A percentile compares a stretch with the other conserved stretches of the same genome.
phyloP scores from a whole-genome alignment of 2,329 filamentous ascomycete species.

The Trichoderma koningii region DNA sequence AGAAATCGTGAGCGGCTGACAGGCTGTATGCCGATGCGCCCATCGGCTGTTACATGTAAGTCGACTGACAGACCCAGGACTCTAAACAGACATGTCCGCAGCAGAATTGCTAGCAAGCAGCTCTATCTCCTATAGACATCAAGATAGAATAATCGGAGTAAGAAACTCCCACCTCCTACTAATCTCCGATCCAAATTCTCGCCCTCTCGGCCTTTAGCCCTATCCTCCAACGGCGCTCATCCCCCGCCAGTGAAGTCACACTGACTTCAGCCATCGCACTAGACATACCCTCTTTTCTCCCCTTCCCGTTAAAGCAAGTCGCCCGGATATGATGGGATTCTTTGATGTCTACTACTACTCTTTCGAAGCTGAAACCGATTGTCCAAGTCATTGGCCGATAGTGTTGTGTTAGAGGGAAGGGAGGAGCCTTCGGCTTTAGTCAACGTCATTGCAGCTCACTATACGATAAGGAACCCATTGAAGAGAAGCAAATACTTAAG shows the following conservation, averaged over 20 bases:
- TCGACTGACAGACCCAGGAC: too few species aligned
- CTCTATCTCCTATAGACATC: too few species aligned
- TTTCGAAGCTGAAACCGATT: neutral
- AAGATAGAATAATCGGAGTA: too few species aligned
- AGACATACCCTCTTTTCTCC: neutral
- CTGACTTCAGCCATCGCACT: conserved; percentile 21
- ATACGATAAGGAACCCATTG: neutral
- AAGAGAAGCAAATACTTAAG: neutral
- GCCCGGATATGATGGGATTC: neutral
- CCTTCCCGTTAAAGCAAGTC: neutral
- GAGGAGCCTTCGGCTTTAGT: neutral
- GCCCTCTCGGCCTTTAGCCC: neutral
- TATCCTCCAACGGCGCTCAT: neutral
- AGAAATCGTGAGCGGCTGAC: too few species aligned
- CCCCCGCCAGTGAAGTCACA: conserved; percentile 16
- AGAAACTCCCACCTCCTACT: too few species aligned
- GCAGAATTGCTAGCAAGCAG: too few species aligned
- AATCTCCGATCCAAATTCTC: neutral
- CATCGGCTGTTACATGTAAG: too few species aligned
- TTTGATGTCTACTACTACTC: neutral
- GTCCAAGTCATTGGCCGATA: neutral
- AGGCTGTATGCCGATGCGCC: too few species aligned
- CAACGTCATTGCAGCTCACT: neutral
- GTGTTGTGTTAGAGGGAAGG: neutral
- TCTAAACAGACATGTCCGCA: too few species aligned